phyloP scores from a whole-genome alignment of 2,329 filamentous ascomycete genomes.

The Colletotrichum sp. region DNA sequence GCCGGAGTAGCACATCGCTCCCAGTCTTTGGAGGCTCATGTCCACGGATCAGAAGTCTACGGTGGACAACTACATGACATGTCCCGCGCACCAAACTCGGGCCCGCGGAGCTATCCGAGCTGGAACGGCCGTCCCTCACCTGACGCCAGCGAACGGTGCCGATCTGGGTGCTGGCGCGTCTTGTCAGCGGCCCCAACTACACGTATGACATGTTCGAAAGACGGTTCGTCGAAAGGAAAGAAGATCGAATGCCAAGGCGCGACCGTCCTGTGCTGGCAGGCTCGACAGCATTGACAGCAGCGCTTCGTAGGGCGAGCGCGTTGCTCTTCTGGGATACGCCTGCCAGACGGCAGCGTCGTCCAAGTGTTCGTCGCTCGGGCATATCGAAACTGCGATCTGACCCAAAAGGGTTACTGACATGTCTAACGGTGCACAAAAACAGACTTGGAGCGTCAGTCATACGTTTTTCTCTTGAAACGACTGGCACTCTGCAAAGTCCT shows the following conservation, averaged over 20 bases:
- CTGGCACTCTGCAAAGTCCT: not conserved
- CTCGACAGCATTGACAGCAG: not conserved
- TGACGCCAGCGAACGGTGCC: not conserved
- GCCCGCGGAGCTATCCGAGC: not conserved
- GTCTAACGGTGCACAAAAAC: not conserved
- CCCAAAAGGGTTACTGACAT: not conserved
- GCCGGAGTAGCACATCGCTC: not conserved
- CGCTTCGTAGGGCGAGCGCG: not conserved
- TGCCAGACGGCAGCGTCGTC: not conserved
- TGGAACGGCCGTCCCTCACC: not conserved
- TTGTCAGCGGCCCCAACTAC: not conserved
- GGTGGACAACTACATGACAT: not conserved
- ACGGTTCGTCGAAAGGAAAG: not conserved
- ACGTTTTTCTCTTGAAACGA: not conserved
- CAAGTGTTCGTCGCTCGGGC: conserved; percentile 11
- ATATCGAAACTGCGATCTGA: conserved; percentile 6
- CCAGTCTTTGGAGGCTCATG: not conserved
- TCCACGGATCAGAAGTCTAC: too few relatives aligned
- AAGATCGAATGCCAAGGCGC: conserved; percentile 7
- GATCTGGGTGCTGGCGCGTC: not conserved
- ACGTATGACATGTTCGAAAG: not conserved
- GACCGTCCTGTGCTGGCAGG: not conserved
- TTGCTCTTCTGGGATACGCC: not conserved
- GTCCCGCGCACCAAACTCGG: not conserved
- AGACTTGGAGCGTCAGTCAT: not conserved